Percentiles rank a stretch among this genome's conserved stretches.
Evolutionary conservation across 805 yeast species (phyloP).

Genomic region (Ogataea corticis): DNA sequence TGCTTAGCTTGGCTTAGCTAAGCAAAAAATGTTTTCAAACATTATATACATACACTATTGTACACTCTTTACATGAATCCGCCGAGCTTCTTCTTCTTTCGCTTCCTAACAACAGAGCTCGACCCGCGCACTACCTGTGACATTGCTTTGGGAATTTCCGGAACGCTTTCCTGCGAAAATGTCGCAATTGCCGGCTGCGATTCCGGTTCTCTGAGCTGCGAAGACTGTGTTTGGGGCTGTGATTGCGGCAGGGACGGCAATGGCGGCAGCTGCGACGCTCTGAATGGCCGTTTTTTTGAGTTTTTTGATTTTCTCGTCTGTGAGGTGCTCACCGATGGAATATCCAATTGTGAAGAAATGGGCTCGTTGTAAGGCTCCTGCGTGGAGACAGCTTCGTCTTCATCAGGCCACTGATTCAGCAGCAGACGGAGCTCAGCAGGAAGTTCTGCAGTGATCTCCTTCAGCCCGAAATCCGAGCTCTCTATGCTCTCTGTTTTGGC

Average conservation of each 20-base stretch:
- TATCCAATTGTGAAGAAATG: constrained; percentile 3
- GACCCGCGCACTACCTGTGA: constrained; percentile 9
- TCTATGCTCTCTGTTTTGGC: neutral
- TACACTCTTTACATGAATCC: constrained; percentile 17
- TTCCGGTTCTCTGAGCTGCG: neutral
- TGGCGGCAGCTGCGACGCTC: neutral
- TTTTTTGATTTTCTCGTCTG: constrained; percentile 3
- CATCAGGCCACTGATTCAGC: constrained; percentile 22
- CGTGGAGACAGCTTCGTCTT: neutral
- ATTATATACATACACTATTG: neutral
- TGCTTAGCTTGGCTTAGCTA: neutral
- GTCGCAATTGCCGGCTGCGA: constrained; percentile 1
- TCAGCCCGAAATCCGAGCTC: constrained; percentile 1
- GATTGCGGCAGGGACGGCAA: neutral
- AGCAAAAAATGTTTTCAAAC: neutral
- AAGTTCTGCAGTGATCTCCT: constrained; percentile 7
- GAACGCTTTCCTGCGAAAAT: constrained; percentile 5
- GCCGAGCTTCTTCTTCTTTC: constrained; percentile 20
- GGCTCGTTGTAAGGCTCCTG: neutral
- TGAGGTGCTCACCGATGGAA: constrained; percentile 14
- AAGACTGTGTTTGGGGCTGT: neutral
- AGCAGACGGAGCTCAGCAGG: constrained; percentile 13
- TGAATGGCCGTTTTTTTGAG: neutral
- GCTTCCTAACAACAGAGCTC: constrained; percentile 9
- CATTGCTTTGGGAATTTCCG: constrained; percentile 5